Evolutionary conservation across 1,139 yeast genomes (phyloP), one percentile per base, ranked within the genome.

Genomic region (Diutina neorugosa): DNA sequence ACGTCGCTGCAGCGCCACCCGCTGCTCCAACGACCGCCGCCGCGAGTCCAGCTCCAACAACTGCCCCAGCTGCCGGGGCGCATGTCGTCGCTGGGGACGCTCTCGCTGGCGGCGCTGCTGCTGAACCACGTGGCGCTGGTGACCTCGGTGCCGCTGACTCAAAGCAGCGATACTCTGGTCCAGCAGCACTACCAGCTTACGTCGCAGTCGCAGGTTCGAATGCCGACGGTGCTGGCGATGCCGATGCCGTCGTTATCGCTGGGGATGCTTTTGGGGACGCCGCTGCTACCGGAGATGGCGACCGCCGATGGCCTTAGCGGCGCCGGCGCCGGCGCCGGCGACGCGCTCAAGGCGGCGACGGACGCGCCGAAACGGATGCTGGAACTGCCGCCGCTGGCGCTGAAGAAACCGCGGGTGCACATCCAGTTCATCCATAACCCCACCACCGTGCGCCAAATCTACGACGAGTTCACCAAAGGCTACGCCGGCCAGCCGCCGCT

Each of bases 401-500:
- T 18, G 14, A 71, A 71, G 54, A 62, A 68, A 53, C 74, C 74
- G 40, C 72, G 70, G 56, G 66, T 74, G 43, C 56, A 63, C 20
- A 68, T 74, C 52, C 74, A 70, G 54, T 74, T 74, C 56, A 63
- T 74, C 41, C 77, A 73, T 57, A 74, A 74, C 56, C 79, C 78
- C 7, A 71, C 71, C 69, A 70, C 77, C 1, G 75, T 74, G 3
- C 66, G 67, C 54, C 78, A 74, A 55, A 73, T 74, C 48, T 73
- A 73, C 62, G 77, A 73, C 53, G 79, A 74, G 59, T 74, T 70
- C 59, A 71, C 72, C 52, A 70, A 70, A 54, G 79, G 79, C 6
- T 73, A 71, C 60, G 68, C 73, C 25, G 78, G 77, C 34, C 79
- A 74, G 60, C 69, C 70, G 3, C 76, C 79, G 6, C 64, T 74